Evolutionary conservation across 129 eudicot genomes (phyloP), one percentile per base, ranked within the genome.

Genomic region (Escallonia rubra): DNA sequence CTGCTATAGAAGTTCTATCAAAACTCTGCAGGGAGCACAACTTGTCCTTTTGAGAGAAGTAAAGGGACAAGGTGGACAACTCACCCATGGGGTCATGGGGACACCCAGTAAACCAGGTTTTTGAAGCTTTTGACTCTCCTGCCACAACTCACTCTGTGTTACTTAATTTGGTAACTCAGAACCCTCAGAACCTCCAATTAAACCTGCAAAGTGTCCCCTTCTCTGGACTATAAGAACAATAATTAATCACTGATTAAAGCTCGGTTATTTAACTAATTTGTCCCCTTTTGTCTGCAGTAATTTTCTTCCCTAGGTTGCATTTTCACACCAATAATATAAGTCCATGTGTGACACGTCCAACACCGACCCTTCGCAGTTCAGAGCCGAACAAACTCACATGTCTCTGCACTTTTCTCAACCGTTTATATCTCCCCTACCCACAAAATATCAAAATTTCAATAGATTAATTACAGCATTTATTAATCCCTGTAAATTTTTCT

Each of bases 371-470:
- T 76, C 72, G 41, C 59, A 68, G 77, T 63, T 79, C 68, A 79
- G 42, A 68, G 69, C 66, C 85, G 69, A 73, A 74, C 81, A 79
- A 79, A 67, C 74, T 70, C 91, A 85, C 91, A 85, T 85, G 87
- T 67, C 73, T 65, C 74, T 71, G 83, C 83, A 11, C 85, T 68
- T 57, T 76, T 62, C 61, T 10, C 43, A 44, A 11, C 69, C 59
- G 34, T 61, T 62, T 54, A 34, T 41, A 55, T 61, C 73, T 58
- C 54, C 73, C 16, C 71, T 40, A 61, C 57, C 41, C 54, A 44
- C 65, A 46, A 69, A 56, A 59, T 72, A 65, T 63, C 40, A 62
- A 70, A 61, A 8, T 55, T 6, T 61, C 23, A 65, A 64, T 56
- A 65, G 40, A 65, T 23, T n/a, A 72, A 23, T 80, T 44, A 76